These are phyloP conservation scores for Suillus luteus DNA, from an alignment of 768 basidiomycete species.

Conservation along the genomic window DNA sequence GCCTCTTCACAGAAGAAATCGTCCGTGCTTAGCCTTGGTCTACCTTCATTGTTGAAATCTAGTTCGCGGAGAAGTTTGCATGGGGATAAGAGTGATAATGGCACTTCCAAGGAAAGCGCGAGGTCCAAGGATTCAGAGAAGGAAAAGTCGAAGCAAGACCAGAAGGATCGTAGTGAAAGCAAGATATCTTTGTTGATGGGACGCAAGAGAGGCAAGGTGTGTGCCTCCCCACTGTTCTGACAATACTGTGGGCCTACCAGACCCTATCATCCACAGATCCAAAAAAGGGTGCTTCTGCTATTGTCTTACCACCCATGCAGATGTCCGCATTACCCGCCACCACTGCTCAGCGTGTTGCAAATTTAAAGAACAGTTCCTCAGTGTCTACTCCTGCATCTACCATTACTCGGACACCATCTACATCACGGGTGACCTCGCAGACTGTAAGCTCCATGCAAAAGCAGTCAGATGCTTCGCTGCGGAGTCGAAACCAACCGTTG, in stretches of 20 bases:
- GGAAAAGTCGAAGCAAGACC: constrained; percentile 67
- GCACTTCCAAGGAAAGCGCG: constrained; percentile 46
- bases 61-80: constrained; percentile 81
- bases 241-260: constrained; percentile 38
- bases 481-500: constrained; percentile 64
- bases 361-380: constrained; percentile 60
- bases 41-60: constrained; percentile 85
- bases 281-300: constrained; percentile 68
- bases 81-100: constrained; percentile 47
- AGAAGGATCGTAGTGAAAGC: constrained; percentile 86
- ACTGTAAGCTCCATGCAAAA: constrained; percentile 88
- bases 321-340: constrained; percentile 79
- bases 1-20: constrained; percentile 74
- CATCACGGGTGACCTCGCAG: constrained; percentile 74
- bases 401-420: constrained; percentile 45
- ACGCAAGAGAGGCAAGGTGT: constrained; percentile 88
- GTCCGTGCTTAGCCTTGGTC: constrained; percentile 77
- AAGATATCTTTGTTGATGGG: constrained; percentile 87
- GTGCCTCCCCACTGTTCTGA: constrained; percentile 19
- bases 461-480: constrained; percentile 80
- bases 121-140: constrained; percentile 46
- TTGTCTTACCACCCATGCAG: constrained; percentile 87
- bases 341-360: constrained; percentile 85
- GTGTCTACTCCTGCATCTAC: constrained; percentile 43
- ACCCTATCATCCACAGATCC: constrained; percentile 83